Conservation (phyloP, 805 yeast species). For the Spathaspora gorwiae region DNA sequence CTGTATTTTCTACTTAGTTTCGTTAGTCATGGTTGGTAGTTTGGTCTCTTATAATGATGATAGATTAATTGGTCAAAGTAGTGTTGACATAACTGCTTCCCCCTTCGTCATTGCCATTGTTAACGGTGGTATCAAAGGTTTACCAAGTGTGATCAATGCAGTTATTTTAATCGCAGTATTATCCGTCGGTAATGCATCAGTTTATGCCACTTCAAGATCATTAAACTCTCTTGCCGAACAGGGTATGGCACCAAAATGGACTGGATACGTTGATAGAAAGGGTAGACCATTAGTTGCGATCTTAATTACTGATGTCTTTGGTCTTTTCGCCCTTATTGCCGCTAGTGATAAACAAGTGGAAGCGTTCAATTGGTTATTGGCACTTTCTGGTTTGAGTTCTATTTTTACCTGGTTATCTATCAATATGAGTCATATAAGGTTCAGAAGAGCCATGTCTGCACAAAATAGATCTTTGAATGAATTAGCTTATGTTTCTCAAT, state of each 20-base stretch:
- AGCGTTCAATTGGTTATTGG: constrained; percentile 62
- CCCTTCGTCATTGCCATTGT: constrained; percentile 74
- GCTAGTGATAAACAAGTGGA: constrained; percentile 45
- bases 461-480: constrained; percentile 51
- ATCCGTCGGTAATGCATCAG: constrained; percentile 72
- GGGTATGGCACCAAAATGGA: constrained; percentile 56
- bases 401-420: constrained; percentile 63
- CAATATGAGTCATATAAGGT: constrained; percentile 55
- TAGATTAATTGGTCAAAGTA: constrained; percentile 39
- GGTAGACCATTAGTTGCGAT: constrained; percentile 67
- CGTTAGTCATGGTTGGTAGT: constrained; percentile 21
- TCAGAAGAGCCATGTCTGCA: constrained; percentile 51
- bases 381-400: constrained; percentile 59
- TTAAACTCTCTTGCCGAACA: constrained; percentile 58
- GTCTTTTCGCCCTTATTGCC: constrained; percentile 61
- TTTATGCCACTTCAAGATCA: constrained; percentile 66
- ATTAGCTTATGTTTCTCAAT: constrained; percentile 49
- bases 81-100: constrained; percentile 60
- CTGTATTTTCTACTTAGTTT: constrained; percentile 29
- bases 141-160: constrained; percentile 64
- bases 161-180: constrained; percentile 63
- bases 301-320: constrained; percentile 46
- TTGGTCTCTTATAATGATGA: constrained; percentile 20
- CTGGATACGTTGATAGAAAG: constrained; percentile 57
- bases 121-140: constrained; percentile 58